Evolutionary conservation across 1,139 yeast genomes (phyloP).

Genomic region (Arxiozyma heterogenica): DNA sequence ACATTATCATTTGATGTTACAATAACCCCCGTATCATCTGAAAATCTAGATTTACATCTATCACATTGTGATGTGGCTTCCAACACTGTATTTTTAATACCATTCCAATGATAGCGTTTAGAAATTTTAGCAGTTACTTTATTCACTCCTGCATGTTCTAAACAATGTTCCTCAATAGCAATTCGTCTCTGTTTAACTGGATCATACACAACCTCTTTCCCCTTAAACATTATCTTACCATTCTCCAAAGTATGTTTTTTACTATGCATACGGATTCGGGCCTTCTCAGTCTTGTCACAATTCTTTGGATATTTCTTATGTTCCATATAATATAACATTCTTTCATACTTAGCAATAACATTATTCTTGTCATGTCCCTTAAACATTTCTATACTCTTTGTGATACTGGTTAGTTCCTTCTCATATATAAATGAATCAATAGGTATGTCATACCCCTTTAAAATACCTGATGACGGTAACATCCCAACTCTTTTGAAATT

Average conservation of each 20-base stretch:
- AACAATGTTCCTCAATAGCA: conserved; percentile 59
- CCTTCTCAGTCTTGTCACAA: conserved; percentile 75
- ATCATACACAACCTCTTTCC: conserved; percentile 73
- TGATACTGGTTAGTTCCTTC: conserved; percentile 36
- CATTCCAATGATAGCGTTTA: conserved; percentile 81
- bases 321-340: conserved; percentile 67
- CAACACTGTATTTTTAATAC: conserved; percentile 81
- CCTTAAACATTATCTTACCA: conserved; percentile 70
- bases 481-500: conserved; percentile 73
- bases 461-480: conserved; percentile 73
- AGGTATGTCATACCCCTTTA: conserved; percentile 74
- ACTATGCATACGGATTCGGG: conserved; percentile 73
- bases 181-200: conserved; percentile 66
- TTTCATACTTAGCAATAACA: conserved; percentile 45
- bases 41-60: conserved; percentile 50
- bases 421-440: conserved; percentile 76
- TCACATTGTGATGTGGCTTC: conserved; percentile 69
- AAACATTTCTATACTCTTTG: conserved; percentile 26
- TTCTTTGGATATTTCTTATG: conserved; percentile 82
- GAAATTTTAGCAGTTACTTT: conserved; percentile 72
- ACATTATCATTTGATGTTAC: conserved; percentile 17
- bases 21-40: conserved; percentile 26
- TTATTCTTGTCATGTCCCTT: conserved; percentile 23
- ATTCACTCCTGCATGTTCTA: conserved; percentile 82
- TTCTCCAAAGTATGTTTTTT: conserved; percentile 63